Percentiles rank a stretch among this genome's conserved stretches.
Evolutionary conservation across 441 rosid genomes (phyloP).

Genomic region (Mallotus repandus): DNA sequence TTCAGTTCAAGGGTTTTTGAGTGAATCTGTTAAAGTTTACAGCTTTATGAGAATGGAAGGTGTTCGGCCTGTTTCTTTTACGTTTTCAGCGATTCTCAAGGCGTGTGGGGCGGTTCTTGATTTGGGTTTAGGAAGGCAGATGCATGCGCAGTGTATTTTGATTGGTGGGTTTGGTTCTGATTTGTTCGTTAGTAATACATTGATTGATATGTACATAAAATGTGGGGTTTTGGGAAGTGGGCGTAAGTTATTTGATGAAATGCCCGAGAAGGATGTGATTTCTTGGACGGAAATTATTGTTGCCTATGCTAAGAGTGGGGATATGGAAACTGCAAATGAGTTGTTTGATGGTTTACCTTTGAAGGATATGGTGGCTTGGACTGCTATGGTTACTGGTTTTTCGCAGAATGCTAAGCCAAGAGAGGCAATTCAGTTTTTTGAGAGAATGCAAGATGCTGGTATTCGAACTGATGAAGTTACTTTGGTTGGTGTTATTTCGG

Average conservation of each 20-base stretch:
- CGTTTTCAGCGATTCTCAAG: conserved; percentile 78
- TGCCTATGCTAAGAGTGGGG: conserved; percentile 52
- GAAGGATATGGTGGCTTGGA: conserved; percentile 80
- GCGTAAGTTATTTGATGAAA: conserved; percentile 68
- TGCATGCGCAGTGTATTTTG: conserved; percentile 69
- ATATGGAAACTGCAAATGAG: conserved; percentile 53
- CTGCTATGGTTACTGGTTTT: conserved; percentile 73
- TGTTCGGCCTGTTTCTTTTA: conserved; percentile 61
- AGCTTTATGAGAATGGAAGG: conserved; percentile 49
- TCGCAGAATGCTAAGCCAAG: conserved; percentile 71
- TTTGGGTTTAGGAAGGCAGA: conserved; percentile 56
- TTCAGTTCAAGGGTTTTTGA: conserved; percentile 34
- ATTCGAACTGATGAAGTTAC: conserved; percentile 53
- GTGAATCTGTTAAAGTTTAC: conserved; percentile 42
- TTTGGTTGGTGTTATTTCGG: conserved; percentile 65
- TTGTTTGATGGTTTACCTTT: conserved; percentile 52
- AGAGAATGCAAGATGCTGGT: conserved; percentile 58
- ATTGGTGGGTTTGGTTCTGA: conserved; percentile 60
- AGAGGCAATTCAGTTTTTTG: conserved; percentile 58
- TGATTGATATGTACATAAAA: conserved; percentile 61
- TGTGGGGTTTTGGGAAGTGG: conserved; percentile 51
- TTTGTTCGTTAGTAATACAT: conserved; percentile 59
- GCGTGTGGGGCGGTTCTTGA: conserved; percentile 42
- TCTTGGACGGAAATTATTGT: conserved; percentile 71
- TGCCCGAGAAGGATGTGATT: conserved; percentile 58